phyloP scores from a whole-genome alignment of 2,329 filamentous ascomycete genomes.

The Hypoxylon sp. region DNA sequence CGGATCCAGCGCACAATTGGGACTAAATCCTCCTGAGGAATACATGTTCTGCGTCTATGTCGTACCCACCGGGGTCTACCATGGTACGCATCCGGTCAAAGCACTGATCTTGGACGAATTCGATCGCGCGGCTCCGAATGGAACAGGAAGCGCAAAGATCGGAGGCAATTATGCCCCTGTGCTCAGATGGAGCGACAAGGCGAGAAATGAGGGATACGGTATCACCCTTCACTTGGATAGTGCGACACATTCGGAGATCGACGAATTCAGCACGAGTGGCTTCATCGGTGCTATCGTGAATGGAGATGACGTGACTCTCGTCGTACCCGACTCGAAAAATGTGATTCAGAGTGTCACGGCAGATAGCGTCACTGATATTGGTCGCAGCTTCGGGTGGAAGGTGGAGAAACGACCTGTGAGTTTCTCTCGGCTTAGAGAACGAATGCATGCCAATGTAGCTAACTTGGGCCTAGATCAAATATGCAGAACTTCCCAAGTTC shows the following conservation, averaged over 20 bases:
- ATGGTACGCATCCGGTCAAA: slow-evolving; percentile 89
- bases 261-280: slow-evolving; percentile 95
- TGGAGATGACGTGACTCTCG: slow-evolving; percentile 75
- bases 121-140: slow-evolving; percentile 91
- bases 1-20: slow-evolving; percentile 88
- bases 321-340: slow-evolving; percentile 88
- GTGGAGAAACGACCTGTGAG: slow-evolving; percentile 81
- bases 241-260: slow-evolving; percentile 84
- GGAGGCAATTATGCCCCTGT: slow-evolving; percentile 98
- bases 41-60: slow-evolving; percentile 94
- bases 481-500: slow-evolving; percentile 68
- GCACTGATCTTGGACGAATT: slow-evolving; percentile 93
- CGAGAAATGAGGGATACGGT: slow-evolving; percentile 84
- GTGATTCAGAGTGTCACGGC: slow-evolving; percentile 84
- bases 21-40: slow-evolving; percentile 88
- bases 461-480: slow-evolving; percentile 69
- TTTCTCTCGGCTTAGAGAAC: slow-evolving; percentile 27
- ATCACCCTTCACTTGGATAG: slow-evolving; percentile 96
- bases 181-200: slow-evolving; percentile 86
- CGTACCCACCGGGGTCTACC: slow-evolving; percentile 93
- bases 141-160: slow-evolving; percentile 92
- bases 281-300: slow-evolving; percentile 85
- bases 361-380: slow-evolving; percentile 83
- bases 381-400: slow-evolving; percentile 83
- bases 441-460: slow-evolving; percentile 19